A percentile compares a stretch with the other conserved stretches of the same genome.
Evolutionary conservation across 2,329 filamentous ascomycete genomes (phyloP).

Genomic region (Aspergillus ochraceoroseus): DNA sequence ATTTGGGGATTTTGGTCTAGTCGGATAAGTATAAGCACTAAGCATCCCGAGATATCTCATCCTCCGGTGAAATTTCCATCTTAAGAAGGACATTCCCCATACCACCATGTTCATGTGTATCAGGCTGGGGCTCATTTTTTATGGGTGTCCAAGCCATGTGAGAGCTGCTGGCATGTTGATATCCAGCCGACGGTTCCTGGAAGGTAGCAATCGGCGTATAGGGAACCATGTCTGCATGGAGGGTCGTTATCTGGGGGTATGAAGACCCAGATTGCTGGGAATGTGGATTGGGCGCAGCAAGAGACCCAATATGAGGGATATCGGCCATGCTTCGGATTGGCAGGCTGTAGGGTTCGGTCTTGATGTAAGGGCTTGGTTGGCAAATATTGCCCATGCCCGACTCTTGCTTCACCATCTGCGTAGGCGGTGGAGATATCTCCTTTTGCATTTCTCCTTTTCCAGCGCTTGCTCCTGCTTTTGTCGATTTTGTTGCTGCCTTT

Average conservation of each 20-base stretch:
- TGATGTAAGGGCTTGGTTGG: constrained; percentile 21
- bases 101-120: neutral
- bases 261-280: constrained; percentile 18
- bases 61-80: constrained; percentile 16
- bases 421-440: constrained; percentile 9
- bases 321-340: constrained; percentile 11
- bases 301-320: constrained; percentile 12
- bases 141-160: constrained; percentile 22
- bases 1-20: too few species aligned
- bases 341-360: constrained; percentile 21
- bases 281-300: constrained; percentile 10
- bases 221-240: constrained; percentile 17
- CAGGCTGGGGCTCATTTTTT: constrained; percentile 23
- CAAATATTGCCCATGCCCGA: neutral
- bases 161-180: neutral
- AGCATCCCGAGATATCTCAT: too few species aligned
- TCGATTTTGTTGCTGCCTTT: constrained; percentile 23
- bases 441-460: constrained; percentile 17
- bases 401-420: constrained; percentile 17
- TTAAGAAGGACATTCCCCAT: constrained; percentile 23
- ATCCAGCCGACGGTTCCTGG: constrained; percentile 1
- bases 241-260: neutral
- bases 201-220: constrained; percentile 8
- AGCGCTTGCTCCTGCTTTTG: constrained; percentile 15
- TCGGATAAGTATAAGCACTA: too few species aligned